phyloP scores from a whole-genome alignment of 2,329 filamentous ascomycete genomes.

The Aureobasidium sp. region DNA sequence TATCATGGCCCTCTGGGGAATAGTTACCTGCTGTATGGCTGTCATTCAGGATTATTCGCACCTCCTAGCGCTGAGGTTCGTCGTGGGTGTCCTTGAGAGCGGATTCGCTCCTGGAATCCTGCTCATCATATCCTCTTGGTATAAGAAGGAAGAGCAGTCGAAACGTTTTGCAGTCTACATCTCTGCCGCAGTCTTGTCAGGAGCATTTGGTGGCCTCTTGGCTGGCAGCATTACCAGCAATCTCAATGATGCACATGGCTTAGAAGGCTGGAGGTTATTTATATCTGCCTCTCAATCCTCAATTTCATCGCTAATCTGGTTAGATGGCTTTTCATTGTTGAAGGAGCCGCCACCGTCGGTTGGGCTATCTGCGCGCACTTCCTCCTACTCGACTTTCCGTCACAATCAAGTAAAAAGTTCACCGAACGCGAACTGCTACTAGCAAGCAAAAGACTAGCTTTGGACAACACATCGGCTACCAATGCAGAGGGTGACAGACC shows the following conservation, averaged over 20 bases:
- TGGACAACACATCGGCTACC: no score
- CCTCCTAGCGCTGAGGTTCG: constrained; percentile 46
- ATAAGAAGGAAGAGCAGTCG: constrained; percentile 45
- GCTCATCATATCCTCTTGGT: constrained; percentile 29
- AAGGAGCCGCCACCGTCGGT: constrained; percentile 31
- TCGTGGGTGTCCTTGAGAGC: constrained; percentile 48
- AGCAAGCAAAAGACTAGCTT: no score
- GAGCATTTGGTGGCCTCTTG: constrained; percentile 38
- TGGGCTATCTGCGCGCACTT: constrained; percentile 20
- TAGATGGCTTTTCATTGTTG: constrained; percentile 36
- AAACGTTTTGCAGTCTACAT: constrained; percentile 51
- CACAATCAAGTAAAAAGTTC: no score
- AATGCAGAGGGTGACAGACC: constrained; percentile 30
- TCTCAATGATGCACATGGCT: constrained; percentile 32
- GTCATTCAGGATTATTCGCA: constrained; percentile 40
- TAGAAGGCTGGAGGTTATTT: constrained; percentile 29
- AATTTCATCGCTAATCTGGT: no score
- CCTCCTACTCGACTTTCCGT: constrained; percentile 47
- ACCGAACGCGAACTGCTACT: no score
- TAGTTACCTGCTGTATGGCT: constrained; percentile 44
- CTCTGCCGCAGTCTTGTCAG: constrained; percentile 48
- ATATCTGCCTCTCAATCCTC: no score
- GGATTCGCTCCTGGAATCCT: constrained; percentile 18
- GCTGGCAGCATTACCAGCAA: constrained; percentile 29
- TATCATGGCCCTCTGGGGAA: constrained; percentile 49